phyloP scores from a whole-genome alignment of 331 rosid species.

The Prunus yedoensis region DNA sequence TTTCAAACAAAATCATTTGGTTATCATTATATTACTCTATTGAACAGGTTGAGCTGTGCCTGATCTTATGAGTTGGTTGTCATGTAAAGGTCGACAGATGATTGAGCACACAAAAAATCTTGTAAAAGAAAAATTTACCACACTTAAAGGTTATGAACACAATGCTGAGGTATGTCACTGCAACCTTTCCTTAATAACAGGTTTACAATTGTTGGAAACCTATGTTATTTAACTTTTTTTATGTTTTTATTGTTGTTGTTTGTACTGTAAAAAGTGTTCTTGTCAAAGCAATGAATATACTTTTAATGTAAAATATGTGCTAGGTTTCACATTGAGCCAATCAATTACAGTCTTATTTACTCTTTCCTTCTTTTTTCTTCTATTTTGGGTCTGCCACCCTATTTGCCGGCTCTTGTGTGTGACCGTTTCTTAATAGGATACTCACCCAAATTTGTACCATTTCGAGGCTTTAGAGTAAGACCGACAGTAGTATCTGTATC shows the following conservation, averaged over 20 bases:
- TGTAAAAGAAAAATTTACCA: constrained; percentile 83
- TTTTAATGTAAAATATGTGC: neutral
- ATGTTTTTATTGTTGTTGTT: too few relatives aligned
- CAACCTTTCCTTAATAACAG: neutral
- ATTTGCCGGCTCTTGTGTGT: neutral
- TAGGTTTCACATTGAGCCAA: neutral
- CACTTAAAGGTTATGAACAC: constrained; percentile 69
- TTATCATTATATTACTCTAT: constrained; percentile 9
- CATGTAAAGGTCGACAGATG: constrained; percentile 83
- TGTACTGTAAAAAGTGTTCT: neutral
- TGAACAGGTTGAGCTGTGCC: constrained; percentile 21
- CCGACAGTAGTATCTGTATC: neutral
- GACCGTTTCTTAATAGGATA: neutral
- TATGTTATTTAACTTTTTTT: neutral
- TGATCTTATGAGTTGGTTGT: constrained; percentile 31
- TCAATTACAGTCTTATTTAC: neutral
- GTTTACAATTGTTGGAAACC: neutral
- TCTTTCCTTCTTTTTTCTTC: neutral
- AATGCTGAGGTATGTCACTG: constrained; percentile 70
- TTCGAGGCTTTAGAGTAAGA: neutral
- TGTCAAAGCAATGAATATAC: neutral
- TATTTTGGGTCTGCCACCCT: neutral
- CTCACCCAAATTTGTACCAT: neutral
- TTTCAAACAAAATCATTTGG: constrained; percentile 1
- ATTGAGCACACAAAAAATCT: constrained; percentile 87